phyloP scores from a whole-genome alignment of 345 rosid genomes.

The Melaleuca alternifolia region DNA sequence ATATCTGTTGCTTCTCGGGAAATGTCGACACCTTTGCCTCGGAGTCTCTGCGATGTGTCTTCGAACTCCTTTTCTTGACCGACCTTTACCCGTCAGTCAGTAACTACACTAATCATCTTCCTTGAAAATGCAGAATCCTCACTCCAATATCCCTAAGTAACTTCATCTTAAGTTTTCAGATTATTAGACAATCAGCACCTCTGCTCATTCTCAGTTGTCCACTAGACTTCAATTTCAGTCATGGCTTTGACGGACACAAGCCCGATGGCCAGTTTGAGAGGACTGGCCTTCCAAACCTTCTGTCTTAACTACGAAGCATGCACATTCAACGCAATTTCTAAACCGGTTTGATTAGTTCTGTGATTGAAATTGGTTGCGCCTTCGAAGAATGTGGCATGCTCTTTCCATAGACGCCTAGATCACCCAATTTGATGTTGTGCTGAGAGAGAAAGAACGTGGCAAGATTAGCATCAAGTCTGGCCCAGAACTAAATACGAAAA shows the following conservation, averaged over 20 bases:
- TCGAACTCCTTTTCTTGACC: slow-evolving; percentile 28
- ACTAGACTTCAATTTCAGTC: too few relatives aligned
- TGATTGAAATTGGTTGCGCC: background rate
- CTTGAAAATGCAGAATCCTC: background rate
- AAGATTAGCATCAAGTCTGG: too few relatives aligned
- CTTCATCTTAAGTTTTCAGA: background rate
- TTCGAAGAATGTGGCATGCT: background rate
- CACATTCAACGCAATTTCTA: background rate
- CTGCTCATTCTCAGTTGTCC: too few relatives aligned
- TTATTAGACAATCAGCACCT: background rate
- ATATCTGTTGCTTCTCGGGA: slow-evolving; percentile 44
- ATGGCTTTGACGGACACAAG: background rate
- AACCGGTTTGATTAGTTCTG: background rate
- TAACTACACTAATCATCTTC: background rate
- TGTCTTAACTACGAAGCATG: background rate
- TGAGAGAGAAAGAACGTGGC: background rate
- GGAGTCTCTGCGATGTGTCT: slow-evolving; percentile 23
- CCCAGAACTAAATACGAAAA: too few relatives aligned
- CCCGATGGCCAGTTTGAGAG: background rate
- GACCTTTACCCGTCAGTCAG: slow-evolving; percentile 24
- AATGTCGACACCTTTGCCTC: slow-evolving; percentile 33
- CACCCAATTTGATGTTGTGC: background rate
- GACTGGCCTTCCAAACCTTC: background rate
- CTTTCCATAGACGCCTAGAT: background rate
- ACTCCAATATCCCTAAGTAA: background rate